Conservation (phyloP, 1,139 yeast genomes). For the Pichia sp. region DNA sequence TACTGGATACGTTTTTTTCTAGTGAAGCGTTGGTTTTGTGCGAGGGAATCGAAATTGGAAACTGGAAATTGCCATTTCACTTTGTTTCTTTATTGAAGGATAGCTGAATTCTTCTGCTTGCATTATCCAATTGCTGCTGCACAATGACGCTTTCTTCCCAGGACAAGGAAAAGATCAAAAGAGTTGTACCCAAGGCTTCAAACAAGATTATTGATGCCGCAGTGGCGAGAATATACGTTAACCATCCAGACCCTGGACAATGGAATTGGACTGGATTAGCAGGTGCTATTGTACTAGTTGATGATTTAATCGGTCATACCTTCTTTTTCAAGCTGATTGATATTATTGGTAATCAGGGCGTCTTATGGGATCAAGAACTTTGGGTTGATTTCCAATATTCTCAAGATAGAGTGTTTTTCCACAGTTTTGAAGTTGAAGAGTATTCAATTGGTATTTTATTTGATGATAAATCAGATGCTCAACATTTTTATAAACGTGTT, state of each 20-base stretch:
- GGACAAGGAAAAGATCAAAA: constrained; percentile 82
- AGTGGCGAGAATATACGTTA: constrained; percentile 81
- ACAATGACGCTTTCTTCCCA: constrained; percentile 40
- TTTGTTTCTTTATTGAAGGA: not conserved
- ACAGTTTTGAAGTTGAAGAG: constrained; percentile 87
- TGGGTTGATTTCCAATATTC: constrained; percentile 82
- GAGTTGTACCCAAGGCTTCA: constrained; percentile 81
- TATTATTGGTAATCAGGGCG: constrained; percentile 74
- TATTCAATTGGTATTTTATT: constrained; percentile 84
- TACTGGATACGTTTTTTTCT: not conserved
- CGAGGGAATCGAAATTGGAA: not conserved
- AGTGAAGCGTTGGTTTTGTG: not conserved
- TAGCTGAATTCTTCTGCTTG: not conserved
- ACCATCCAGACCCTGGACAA: constrained; percentile 72
- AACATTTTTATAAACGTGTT: constrained; percentile 75
- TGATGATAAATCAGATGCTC: constrained; percentile 84
- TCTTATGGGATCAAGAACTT: constrained; percentile 93
- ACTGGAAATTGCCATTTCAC: not conserved
- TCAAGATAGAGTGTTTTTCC: constrained; percentile 93
- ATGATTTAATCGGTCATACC: constrained; percentile 91
- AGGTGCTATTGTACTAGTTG: constrained; percentile 84
- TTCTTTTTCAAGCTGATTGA: constrained; percentile 87
- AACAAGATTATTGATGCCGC: constrained; percentile 89
- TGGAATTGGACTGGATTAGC: constrained; percentile 88
- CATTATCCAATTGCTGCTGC: not conserved